Base-by-base conservation (phyloP, 768 basidiomycete genomes). In the Kwoniella sp. region DNA sequence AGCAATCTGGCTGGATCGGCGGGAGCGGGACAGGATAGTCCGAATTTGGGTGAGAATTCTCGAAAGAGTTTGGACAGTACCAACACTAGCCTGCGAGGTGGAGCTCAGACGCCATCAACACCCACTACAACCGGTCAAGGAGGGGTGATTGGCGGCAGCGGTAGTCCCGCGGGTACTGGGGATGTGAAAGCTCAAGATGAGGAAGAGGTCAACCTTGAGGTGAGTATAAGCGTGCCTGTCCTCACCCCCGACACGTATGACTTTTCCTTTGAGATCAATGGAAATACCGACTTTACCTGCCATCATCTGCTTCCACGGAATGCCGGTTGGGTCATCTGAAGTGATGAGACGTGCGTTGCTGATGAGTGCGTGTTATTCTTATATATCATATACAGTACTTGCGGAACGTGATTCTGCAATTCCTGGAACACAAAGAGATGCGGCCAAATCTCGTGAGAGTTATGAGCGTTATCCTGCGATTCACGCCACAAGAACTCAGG, bases 391-490 rank as follows among this genome's bases (percentile, higher is more conserved):
- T 47, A 17, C 58, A 81, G 81, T 99, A 99, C 80, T 80, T 99
- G 50, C 85, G 96, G 62, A 98, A 98, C 79, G 90, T 98, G 30
- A 92, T 98, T 60, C 79, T 99, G 50, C 96, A 98, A 78, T 99
- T 99, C 82, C 83, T 99, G 54, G 96, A 99, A 77, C 91, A 97
- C 81, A 93, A 95, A 78, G 93, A 98, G 79, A 97, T 97, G 93
- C 85, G 96, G 90, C 90, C 92, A 0, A 91, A 92, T 71, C 86
- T 99, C 30, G 87, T 98, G 26, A 86, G 89, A 58, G 94, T 99
- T 1, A 78, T 98, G 47, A 92, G 92, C 0, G 92, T 92, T 40
- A 92, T 98, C 53, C 80, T 98, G 40, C 90, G 86, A 44, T 98
- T 99, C 73, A 98, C 95, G 1, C 95, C 95, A 1, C 90, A 94